Conservation (phyloP, 441 rosid genomes). For the Arabidopsis lyrata region DNA sequence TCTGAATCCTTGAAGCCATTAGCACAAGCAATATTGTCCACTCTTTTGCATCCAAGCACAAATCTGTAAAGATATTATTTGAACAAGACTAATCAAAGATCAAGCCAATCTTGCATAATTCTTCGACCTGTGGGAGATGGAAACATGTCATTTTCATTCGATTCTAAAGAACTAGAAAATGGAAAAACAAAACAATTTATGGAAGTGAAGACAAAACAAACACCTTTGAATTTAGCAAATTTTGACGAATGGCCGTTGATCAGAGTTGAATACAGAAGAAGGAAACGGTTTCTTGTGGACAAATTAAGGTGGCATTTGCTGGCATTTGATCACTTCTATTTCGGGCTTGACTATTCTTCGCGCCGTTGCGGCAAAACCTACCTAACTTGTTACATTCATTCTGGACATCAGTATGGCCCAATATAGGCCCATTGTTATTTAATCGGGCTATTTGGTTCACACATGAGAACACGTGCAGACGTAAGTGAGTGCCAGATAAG, state of each 20-base stretch:
- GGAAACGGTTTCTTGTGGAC: background rate
- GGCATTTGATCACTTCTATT: slow-evolving; percentile 19
- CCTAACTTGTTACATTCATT: background rate
- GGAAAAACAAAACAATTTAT: slow-evolving; percentile 10
- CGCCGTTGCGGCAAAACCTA: slow-evolving; percentile 20
- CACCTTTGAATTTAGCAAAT: slow-evolving; percentile 23
- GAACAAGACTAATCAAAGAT: slow-evolving; percentile 1
- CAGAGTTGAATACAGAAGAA: slow-evolving; percentile 9
- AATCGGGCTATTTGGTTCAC: background rate
- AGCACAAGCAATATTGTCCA: slow-evolving; percentile 4
- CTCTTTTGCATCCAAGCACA: background rate
- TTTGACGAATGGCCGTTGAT: background rate
- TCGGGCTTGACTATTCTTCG: background rate
- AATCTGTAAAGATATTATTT: slow-evolving; percentile 1
- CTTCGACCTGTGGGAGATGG: too few species aligned
- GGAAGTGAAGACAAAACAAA: slow-evolving; percentile 23
- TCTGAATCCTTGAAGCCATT: background rate
- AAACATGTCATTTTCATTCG: background rate
- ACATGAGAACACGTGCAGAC: slow-evolving; percentile 6
- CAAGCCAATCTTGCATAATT: background rate
- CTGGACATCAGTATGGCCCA: slow-evolving; percentile 14
- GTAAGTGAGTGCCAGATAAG: background rate
- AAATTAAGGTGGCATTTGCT: background rate
- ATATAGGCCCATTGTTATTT: background rate
- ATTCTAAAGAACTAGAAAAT: too few species aligned